A percentile compares a stretch with the other conserved stretches of the same genome.
phyloP scores from a whole-genome alignment of 257 asterid genomes.

The Verbena officinalis region DNA sequence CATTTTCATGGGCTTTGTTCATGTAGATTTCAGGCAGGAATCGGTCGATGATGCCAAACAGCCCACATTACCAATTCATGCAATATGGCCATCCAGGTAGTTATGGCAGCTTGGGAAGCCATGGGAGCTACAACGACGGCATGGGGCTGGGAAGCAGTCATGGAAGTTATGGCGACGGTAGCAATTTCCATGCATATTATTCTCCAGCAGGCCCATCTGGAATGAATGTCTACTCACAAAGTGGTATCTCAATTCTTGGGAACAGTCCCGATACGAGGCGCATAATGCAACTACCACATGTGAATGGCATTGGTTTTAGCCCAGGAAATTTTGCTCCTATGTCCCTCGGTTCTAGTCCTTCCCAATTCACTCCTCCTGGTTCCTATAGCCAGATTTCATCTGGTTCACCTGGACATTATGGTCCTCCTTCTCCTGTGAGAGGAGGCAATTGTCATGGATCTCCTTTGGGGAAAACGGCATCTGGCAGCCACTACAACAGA shows the following conservation, averaged over 20 bases:
- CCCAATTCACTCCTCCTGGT: constrained; percentile 94
- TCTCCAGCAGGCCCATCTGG: constrained; percentile 94
- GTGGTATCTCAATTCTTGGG: constrained; percentile 74
- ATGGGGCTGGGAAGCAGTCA: constrained; percentile 82
- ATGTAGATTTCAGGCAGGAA: constrained; percentile 80
- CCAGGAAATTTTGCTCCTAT: constrained; percentile 86
- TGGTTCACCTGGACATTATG: constrained; percentile 95
- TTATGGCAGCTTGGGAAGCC: constrained; percentile 97
- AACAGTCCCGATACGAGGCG: constrained; percentile 93
- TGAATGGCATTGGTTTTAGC: constrained; percentile 86
- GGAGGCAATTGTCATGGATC: constrained; percentile 92
- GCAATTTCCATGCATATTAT: constrained; percentile 81
- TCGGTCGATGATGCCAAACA: constrained; percentile 63
- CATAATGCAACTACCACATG: constrained; percentile 67
- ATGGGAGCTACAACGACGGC: constrained; percentile 92
- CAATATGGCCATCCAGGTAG: constrained; percentile 84
- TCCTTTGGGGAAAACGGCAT: constrained; percentile 83
- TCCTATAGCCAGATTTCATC: constrained; percentile 66
- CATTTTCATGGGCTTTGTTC: constrained; percentile 26
- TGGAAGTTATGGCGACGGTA: constrained; percentile 92
- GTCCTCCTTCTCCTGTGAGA: constrained; percentile 94
- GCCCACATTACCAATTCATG: constrained; percentile 82
- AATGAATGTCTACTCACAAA: constrained; percentile 71
- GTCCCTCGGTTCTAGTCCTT: constrained; percentile 99
- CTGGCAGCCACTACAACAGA: constrained; percentile 76